These are phyloP conservation scores for Blakeslea trispora DNA, from an alignment of 371 early-diverging fungal species.

Conservation along the genomic window DNA sequence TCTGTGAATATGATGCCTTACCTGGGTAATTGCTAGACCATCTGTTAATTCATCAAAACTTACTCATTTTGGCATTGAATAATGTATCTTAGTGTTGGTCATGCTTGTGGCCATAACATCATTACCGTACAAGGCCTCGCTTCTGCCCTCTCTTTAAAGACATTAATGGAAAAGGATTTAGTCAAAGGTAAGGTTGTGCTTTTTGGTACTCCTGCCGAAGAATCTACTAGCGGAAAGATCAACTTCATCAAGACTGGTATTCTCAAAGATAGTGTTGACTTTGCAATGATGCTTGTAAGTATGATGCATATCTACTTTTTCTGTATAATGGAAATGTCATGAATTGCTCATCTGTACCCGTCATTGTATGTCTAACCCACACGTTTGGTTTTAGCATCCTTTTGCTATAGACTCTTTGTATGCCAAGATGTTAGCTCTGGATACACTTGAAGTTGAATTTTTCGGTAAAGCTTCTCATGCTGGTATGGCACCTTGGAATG, in stretches of 20 bases:
- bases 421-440: conserved; percentile 45
- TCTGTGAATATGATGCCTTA: conserved; percentile 70
- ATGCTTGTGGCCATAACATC: conserved; percentile 69
- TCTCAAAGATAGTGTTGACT: conserved; percentile 60
- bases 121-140: conserved; percentile 75
- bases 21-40: too few relatives aligned
- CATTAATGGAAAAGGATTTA: conserved; percentile 50
- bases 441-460: conserved; percentile 52
- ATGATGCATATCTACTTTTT: neutral
- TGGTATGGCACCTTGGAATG: conserved; percentile 58
- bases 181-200: conserved; percentile 64
- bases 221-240: conserved; percentile 72
- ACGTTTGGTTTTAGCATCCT: conserved; percentile 27
- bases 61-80: too few relatives aligned
- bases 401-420: conserved; percentile 31
- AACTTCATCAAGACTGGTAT: conserved; percentile 62
- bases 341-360: too few relatives aligned
- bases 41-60: too few relatives aligned
- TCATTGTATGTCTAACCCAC: neutral
- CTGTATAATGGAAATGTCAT: neutral
- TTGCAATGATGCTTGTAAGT: conserved; percentile 74
- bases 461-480: conserved; percentile 69
- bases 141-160: conserved; percentile 59
- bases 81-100: conserved; percentile 64
- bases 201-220: conserved; percentile 85